Evolutionary conservation across 1,139 yeast species (phyloP).

Genomic region (Komagataea norvegica): DNA sequence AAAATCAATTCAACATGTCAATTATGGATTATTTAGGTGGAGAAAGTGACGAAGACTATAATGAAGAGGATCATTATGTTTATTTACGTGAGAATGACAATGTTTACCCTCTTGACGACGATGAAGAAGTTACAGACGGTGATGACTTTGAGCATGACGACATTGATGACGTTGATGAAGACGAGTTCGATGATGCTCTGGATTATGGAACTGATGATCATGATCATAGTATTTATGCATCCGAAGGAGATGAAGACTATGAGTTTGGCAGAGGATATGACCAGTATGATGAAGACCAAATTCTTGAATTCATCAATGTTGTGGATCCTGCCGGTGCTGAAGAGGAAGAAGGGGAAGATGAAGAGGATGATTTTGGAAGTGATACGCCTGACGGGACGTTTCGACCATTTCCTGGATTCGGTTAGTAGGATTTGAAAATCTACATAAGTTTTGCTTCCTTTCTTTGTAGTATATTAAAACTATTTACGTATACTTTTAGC

Average conservation of each 20-base stretch:
- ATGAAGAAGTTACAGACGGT: constrained; percentile 8
- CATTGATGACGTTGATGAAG: neutral
- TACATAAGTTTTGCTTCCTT: neutral
- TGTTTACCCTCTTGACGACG: constrained; percentile 1
- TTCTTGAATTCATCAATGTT: too few species aligned
- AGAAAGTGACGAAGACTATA: constrained; percentile 5
- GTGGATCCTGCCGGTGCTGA: too few species aligned
- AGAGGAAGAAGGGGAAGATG: too few species aligned
- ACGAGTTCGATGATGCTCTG: neutral
- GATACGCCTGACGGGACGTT: too few species aligned
- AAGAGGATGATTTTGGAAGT: too few species aligned
- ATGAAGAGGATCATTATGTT: too few species aligned
- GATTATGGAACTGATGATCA: neutral
- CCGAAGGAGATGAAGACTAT: neutral
- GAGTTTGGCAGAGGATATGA: too few species aligned
- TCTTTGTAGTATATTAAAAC: constrained; percentile 1
- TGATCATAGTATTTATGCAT: neutral
- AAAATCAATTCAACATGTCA: neutral
- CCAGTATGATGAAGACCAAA: too few species aligned
- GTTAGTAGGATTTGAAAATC: neutral
- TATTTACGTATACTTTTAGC: constrained; percentile 11
- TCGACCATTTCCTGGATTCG: too few species aligned
- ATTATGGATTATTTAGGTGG: constrained; percentile 7
- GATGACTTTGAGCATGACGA: constrained; percentile 2
- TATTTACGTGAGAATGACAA: constrained; percentile 1